Conservation (phyloP, 2,329 filamentous ascomycete genomes). For the Aspergillus quadricinctus region DNA sequence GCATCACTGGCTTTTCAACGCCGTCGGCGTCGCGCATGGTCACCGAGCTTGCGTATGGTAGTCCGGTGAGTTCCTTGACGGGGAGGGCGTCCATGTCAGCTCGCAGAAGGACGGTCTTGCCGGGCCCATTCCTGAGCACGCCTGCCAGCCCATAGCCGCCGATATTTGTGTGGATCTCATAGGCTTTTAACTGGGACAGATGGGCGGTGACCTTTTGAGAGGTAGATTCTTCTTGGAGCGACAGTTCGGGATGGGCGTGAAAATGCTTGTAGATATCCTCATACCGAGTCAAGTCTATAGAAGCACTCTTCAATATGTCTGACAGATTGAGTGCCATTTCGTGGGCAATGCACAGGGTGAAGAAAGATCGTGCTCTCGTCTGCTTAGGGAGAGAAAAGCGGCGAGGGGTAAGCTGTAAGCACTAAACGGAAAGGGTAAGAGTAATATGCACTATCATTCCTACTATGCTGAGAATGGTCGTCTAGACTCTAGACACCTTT, state of each 20-base stretch:
- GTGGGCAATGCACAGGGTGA: neutral
- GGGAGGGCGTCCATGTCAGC: slow-evolving; percentile 51
- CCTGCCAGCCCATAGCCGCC: slow-evolving; percentile 44
- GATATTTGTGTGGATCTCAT: slow-evolving; percentile 42
- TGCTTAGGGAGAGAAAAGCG: too few species aligned
- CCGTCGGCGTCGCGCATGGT: slow-evolving; percentile 47
- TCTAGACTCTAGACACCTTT: too few species aligned
- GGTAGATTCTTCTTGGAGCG: slow-evolving; percentile 52
- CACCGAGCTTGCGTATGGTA: slow-evolving; percentile 46
- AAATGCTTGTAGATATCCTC: slow-evolving; percentile 56
- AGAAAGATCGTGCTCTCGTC: too few species aligned
- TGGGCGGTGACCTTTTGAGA: slow-evolving; percentile 45
- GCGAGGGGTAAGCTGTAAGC: too few species aligned
- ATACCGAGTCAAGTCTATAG: slow-evolving; percentile 41
- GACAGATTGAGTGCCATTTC: slow-evolving; percentile 26
- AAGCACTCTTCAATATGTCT: slow-evolving; percentile 11
- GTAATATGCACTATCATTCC: too few species aligned
- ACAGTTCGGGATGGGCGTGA: slow-evolving; percentile 57
- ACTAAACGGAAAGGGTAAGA: neutral
- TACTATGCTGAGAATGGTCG: too few species aligned
- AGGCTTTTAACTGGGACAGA: slow-evolving; percentile 31
- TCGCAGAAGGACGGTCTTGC: slow-evolving; percentile 44
- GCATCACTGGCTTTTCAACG: slow-evolving; percentile 54
- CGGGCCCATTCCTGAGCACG: slow-evolving; percentile 40
- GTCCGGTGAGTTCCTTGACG: slow-evolving; percentile 44